A percentile compares a stretch with the other conserved stretches of the same genome.
Evolutionary conservation across 2,329 filamentous ascomycete species (phyloP).

Genomic region (Colletotrichum chrysophilum): DNA sequence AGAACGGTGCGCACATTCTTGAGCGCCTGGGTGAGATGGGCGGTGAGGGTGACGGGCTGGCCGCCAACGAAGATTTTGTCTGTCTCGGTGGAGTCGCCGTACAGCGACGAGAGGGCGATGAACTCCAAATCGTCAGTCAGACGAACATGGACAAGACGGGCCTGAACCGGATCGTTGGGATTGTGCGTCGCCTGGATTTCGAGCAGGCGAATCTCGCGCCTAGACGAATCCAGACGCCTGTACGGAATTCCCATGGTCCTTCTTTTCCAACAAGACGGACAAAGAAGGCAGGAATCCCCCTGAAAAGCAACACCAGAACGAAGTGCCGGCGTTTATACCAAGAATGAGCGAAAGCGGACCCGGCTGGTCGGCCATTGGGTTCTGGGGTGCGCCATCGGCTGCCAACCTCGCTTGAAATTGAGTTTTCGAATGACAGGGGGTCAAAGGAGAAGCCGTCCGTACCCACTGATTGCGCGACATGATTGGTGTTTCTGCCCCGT

Average conservation of each 20-base stretch:
- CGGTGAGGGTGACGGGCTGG: slow-evolving; percentile 28
- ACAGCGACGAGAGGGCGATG: slow-evolving; percentile 34
- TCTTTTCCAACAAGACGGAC: neutral
- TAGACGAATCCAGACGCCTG: slow-evolving; percentile 25
- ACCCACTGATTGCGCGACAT: neutral
- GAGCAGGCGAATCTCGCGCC: slow-evolving; percentile 35
- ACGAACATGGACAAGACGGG: slow-evolving; percentile 34
- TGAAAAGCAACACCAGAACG: neutral
- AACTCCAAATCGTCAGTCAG: slow-evolving; percentile 31
- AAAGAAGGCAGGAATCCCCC: neutral
- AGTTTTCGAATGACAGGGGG: neutral
- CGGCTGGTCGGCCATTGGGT: neutral
- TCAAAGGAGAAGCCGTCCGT: neutral
- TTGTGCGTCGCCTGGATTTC: slow-evolving; percentile 33
- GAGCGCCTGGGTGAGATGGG: slow-evolving; percentile 33
- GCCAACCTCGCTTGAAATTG: neutral
- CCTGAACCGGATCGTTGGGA: slow-evolving; percentile 33
- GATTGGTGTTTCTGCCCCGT: neutral
- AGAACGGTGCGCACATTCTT: slow-evolving; percentile 37
- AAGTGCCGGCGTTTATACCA: slow-evolving; percentile 21
- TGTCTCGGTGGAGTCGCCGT: slow-evolving; percentile 30
- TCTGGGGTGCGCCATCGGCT: neutral
- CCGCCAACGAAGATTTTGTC: slow-evolving; percentile 35
- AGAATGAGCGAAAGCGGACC: slow-evolving; percentile 15
- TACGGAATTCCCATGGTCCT: slow-evolving; percentile 10